phyloP scores from a whole-genome alignment of 495 filamentous ascomycete genomes.

The Neurospora sp. region DNA sequence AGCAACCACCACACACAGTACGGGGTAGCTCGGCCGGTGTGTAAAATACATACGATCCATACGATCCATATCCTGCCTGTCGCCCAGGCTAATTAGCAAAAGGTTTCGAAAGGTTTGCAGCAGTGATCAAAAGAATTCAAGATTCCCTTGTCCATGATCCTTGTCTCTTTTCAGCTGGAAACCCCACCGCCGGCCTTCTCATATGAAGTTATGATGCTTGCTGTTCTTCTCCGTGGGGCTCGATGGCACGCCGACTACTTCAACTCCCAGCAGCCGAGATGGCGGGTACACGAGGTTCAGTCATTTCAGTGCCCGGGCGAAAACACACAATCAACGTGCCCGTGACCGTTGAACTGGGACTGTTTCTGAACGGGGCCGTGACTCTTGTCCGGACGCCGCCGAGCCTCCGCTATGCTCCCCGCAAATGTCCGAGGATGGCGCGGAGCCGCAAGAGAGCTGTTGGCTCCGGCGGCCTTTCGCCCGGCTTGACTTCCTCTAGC shows the following conservation, averaged over 20 bases:
- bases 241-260: background rate
- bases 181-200: background rate
- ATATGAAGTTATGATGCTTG: background rate
- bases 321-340: background rate
- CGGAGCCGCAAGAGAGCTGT: conserved; percentile 19
- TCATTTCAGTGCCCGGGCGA: background rate
- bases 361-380: background rate
- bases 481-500: conserved; percentile 13
- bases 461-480: conserved; percentile 16
- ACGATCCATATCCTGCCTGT: background rate
- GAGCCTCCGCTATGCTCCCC: conserved; percentile 1
- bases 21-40: background rate
- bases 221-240: background rate
- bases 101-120: background rate
- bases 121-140: background rate
- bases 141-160: background rate
- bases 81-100: background rate
- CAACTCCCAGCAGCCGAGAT: background rate
- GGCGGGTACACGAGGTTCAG: background rate
- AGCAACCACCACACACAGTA: background rate
- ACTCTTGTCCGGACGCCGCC: background rate
- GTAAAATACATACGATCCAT: background rate
- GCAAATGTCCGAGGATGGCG: conserved; percentile 24
- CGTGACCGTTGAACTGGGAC: background rate
- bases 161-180: background rate